These are phyloP conservation scores for Furcasterigmium furcatum DNA, from an alignment of 2,329 filamentous ascomycete genomes.

Conservation along the genomic window DNA sequence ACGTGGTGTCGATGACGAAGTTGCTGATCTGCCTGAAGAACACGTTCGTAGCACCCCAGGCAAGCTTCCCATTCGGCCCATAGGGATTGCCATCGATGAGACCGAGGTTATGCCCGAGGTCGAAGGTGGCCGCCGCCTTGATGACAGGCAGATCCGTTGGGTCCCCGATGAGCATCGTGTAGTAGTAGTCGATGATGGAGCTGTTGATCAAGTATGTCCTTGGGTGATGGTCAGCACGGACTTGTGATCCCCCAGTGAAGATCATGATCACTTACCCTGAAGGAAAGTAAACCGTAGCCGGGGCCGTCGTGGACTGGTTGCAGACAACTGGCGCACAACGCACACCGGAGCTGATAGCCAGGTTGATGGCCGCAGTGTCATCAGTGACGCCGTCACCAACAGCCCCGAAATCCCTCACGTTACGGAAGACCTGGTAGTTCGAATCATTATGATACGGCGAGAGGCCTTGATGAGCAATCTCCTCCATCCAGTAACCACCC, in stretches of 20 bases:
- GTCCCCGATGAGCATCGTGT: slow-evolving; percentile 76
- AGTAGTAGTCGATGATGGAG: slow-evolving; percentile 74
- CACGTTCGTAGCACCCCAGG: slow-evolving; percentile 54
- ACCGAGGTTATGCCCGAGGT: slow-evolving; percentile 28
- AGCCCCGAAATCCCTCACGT: slow-evolving; percentile 42
- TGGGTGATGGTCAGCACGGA: slow-evolving; percentile 7
- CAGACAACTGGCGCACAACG: slow-evolving; percentile 33
- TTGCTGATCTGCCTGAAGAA: slow-evolving; percentile 59
- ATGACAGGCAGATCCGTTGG: slow-evolving; percentile 54
- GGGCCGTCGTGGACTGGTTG: slow-evolving; percentile 33
- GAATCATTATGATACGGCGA: slow-evolving; percentile 41
- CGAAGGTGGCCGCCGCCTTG: slow-evolving; percentile 48
- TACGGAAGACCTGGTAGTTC: slow-evolving; percentile 41
- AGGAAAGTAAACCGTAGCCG: slow-evolving; percentile 33
- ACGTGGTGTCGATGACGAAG: slow-evolving; percentile 52
- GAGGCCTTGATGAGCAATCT: slow-evolving; percentile 41
- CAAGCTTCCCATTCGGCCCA: slow-evolving; percentile 32
- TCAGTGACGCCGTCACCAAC: slow-evolving; percentile 31
- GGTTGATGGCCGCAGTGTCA: slow-evolving; percentile 31
- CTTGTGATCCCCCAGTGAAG: too few relatives aligned
- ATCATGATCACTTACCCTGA: slow-evolving; percentile 23
- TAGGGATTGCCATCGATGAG: slow-evolving; percentile 48
- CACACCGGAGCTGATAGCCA: slow-evolving; percentile 30
- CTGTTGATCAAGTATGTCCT: slow-evolving; percentile 68
- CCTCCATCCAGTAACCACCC: slow-evolving; percentile 37